A percentile compares a stretch with the other conserved stretches of the same genome.
phyloP scores from a whole-genome alignment of 2,329 filamentous ascomycete genomes.

The Xylaria sp. region DNA sequence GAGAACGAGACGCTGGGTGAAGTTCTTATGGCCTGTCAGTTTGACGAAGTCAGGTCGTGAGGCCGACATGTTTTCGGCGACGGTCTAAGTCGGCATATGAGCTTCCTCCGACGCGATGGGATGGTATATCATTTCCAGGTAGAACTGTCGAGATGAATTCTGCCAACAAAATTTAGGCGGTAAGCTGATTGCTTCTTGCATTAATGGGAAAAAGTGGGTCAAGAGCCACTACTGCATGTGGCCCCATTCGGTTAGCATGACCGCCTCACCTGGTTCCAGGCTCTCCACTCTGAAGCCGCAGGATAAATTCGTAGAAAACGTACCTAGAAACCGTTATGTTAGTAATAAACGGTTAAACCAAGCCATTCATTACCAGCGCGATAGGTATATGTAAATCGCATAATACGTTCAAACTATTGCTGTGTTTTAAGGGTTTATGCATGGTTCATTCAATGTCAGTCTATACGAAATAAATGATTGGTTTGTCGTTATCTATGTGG shows the following conservation, averaged over 20 bases:
- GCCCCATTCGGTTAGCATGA: too few relatives aligned
- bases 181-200: constrained; percentile 30
- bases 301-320: too few relatives aligned
- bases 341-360: too few relatives aligned
- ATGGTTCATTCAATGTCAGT: too few relatives aligned
- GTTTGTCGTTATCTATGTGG: too few relatives aligned
- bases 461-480: too few relatives aligned
- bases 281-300: too few relatives aligned
- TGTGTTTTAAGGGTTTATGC: too few relatives aligned
- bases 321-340: too few relatives aligned
- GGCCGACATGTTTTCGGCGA: constrained; percentile 45
- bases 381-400: too few relatives aligned
- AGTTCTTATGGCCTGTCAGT: constrained; percentile 85
- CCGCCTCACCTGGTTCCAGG: background rate
- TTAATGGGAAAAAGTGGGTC: background rate
- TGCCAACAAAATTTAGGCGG: constrained; percentile 50
- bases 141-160: constrained; percentile 43
- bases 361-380: too few relatives aligned
- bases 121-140: constrained; percentile 8
- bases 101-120: constrained; percentile 19
- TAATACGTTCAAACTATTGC: too few relatives aligned
- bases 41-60: constrained; percentile 68
- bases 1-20: constrained; percentile 86
- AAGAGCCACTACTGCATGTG: background rate
- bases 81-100: constrained; percentile 21